Evolutionary conservation across 2,329 filamentous ascomycete genomes (phyloP).

Genomic region (Apiospora pterosperma): DNA sequence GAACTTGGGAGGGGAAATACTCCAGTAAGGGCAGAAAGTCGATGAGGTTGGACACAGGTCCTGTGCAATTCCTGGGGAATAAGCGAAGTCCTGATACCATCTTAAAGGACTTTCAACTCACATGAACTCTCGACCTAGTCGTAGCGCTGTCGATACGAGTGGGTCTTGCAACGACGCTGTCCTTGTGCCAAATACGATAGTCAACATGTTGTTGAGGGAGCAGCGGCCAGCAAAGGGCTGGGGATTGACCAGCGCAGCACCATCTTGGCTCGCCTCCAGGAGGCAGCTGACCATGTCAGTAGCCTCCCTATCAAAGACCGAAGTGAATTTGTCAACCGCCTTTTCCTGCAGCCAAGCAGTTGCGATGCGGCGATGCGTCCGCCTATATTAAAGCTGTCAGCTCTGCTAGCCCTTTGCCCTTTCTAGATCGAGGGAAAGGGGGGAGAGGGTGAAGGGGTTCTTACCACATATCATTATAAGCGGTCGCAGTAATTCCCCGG

Average conservation of each 20-base stretch:
- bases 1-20: background rate
- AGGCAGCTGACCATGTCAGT: conserved; percentile 10
- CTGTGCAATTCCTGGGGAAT: conserved; percentile 7
- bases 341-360: conserved; percentile 8
- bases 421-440: background rate
- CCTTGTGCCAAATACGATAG: conserved; percentile 10
- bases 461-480: conserved; percentile 9
- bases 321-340: conserved; percentile 7
- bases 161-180: conserved; percentile 6
- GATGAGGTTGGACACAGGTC: conserved; percentile 11
- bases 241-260: conserved; percentile 7
- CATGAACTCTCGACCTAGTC: conserved; percentile 11
- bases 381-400: conserved; percentile 4
- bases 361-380: conserved; percentile 11
- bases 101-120: background rate
- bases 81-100: background rate
- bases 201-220: conserved; percentile 13
- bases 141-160: conserved; percentile 4
- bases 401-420: background rate
- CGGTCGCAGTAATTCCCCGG: conserved; percentile 10
- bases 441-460: background rate
- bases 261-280: conserved; percentile 2
- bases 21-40: conserved; percentile 11
- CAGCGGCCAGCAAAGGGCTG: conserved; percentile 12
- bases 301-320: conserved; percentile 8